Base-by-base conservation (phyloP, 441 rosid species). In the Cnidoscolus chayamansa region DNA sequence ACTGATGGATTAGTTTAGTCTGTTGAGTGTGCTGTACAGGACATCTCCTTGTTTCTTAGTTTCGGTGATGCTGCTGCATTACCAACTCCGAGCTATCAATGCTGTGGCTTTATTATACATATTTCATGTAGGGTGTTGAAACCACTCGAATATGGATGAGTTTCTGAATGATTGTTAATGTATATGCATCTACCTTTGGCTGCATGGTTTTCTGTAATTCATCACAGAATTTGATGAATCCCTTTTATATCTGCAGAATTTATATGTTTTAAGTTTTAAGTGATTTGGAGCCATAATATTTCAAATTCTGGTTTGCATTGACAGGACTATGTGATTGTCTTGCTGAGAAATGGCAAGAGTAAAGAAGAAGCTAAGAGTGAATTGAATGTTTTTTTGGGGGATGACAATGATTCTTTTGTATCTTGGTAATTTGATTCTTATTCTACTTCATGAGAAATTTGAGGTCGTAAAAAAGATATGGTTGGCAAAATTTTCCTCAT, bases 291-390 rank as follows among this genome's bases (percentile, higher is more conserved):
- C 10, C 47, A 54, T 25, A 50, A 50, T 43, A 20, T 65, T 70
- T 47, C 12, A 65, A 15, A 60, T 72, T 16, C 63, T 64, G n/a
- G 25, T 72, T 79, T 83, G 35, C 65, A 43, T 77, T 83, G 78
- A 68, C 91, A 95, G 99, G 98, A 95, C 63, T 95, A 95, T 63
- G 97, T 95, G 77, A 87, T 93, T 74, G 98, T 95, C 72, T 85
- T 95, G 76, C 85, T 95, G 79, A 90, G 84, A 74, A 95, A 95
- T 74, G 99, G 99, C 77, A 84, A 94, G 80, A 81, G 87, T 72
- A 95, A 85, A 78, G 96, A 89, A 51, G 98, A 91, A 82, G 96
- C 99, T 58, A 86, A 81, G 77, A 88, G 79, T 65, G 99, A 95
- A 82, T 74, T 95, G 88, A 79, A 87, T 63, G 95, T 93, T 30